Conservation (phyloP, 228 moss, liverwort and hornwort species). For the Sphagnum magellanicum region DNA sequence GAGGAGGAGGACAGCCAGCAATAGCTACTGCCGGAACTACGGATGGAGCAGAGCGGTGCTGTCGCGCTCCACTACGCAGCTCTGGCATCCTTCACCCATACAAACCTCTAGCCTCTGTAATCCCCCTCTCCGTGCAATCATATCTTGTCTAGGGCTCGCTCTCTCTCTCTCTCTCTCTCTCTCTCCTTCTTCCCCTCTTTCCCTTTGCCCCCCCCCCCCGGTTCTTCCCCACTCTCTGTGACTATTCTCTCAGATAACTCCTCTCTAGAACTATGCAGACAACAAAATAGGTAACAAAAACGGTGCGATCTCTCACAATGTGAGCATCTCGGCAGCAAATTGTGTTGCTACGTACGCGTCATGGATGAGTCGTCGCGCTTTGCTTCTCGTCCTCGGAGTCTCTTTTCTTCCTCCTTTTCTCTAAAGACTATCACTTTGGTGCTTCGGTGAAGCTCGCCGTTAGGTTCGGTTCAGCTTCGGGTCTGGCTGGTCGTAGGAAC, state of each 20-base stretch:
- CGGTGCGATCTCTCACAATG: too few species aligned
- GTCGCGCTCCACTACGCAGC: constrained; percentile 99
- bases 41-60: constrained; percentile 81
- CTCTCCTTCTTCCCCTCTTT: neutral
- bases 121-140: constrained; percentile 75
- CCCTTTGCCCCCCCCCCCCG: neutral
- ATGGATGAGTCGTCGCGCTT: too few species aligned
- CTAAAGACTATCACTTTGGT: too few species aligned
- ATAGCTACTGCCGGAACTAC: constrained; percentile 47
- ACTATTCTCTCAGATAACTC: neutral
- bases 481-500: too few species aligned
- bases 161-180: constrained; percentile 14
- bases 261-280: neutral
- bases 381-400: too few species aligned
- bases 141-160: constrained; percentile 44
- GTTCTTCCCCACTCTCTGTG: neutral
- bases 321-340: too few species aligned
- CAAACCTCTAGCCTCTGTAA: constrained; percentile 76
- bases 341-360: too few species aligned
- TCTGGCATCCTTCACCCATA: constrained; percentile 99
- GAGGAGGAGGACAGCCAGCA: constrained; percentile 15
- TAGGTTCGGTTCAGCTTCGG: too few species aligned
- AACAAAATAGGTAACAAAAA: too few species aligned
- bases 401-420: too few species aligned
- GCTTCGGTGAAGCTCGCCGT: too few species aligned